Base-by-base conservation (phyloP, 2,329 filamentous ascomycete species). In the Lecanoromycetidae sp. region DNA sequence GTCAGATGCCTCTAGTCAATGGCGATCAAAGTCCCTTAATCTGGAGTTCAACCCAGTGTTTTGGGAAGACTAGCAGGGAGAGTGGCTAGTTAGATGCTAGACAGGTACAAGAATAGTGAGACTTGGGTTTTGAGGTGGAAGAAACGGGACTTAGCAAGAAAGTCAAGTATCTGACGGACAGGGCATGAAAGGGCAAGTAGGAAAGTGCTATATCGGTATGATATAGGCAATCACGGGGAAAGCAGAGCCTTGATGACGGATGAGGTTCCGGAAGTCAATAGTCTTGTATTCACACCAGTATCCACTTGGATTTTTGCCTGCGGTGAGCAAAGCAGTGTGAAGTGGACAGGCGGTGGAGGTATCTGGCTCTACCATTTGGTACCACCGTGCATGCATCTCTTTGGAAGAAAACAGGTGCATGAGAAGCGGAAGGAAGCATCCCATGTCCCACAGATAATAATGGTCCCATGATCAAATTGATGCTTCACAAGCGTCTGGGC, bases 271-370 rank as follows among this genome's bases (percentile, higher is more conserved):
- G 35, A 34, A 39, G 9, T 34, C 30, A 33, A 46, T 33, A 17
- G 17, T 27, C 19, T 39, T 19, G 20, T 46, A 20, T 22, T 26
- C 27, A 41, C 26, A 27, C 34, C 25, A 12, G 23, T 12, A 25
- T 35, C 19, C 20, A n/a, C n/a, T n/a, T n/a, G n/a, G n/a, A n/a
- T n/a, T n/a, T n/a, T n/a, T n/a, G n/a, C 13, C 41, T 44, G 20
- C 41, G 44, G 44, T 46, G 44, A 46, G 44, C 36, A n/a, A 34
- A 33, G 36, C 29, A 20, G 19, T 40, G 22, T 22, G 20, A 23
- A 41, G 38, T 27, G 15, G 30, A 41, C 25, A 41, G 38, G 38
- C 38, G 38, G 38, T 41, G 38, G 38, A 19, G 22, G 38, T 12
- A 6, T 17, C 19, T 12, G 13, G 38, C 38, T 27, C 25, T 10